Base-by-base conservation (phyloP, 176 grass and related monocot genomes). In the Themeda triandra region DNA sequence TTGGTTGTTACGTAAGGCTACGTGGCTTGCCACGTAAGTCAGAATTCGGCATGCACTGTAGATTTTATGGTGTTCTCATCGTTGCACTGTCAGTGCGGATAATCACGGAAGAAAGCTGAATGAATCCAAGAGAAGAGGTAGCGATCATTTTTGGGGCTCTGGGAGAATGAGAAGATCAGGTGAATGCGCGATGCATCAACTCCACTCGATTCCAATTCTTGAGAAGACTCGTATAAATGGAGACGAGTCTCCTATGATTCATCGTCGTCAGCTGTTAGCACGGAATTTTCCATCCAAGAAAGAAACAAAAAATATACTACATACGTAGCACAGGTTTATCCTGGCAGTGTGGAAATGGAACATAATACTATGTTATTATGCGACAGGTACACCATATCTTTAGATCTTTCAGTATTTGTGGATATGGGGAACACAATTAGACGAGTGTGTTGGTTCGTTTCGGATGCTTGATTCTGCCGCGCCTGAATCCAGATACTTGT, bases 131-230 rank as follows among this genome's bases (percentile, higher is more conserved):
- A 19, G 8, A n/a, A n/a, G 32, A 33, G 63, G 12, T 58, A 63
- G 59, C 4, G 4, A 42, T 19, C n/a, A 41, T 75, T 84, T 28
- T 23, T n/a, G 33, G 9, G 68, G 2, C 36, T 46, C n/a, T 66
- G 6, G 58, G 8, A 73, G 71, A 73, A 49, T 49, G 24, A 36
- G 69, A 89, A 63, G 30, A 28, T 89, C 74, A 7, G 12, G 84
- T 29, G 79, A 85, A 72, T 86, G 79, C 54, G 33, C 44, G 71
- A 54, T 78, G 64, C 73, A 78, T 86, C 78, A 56, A 17, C 78
- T 13, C 68, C 53, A 56, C 10, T n/a, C n/a, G n/a, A n/a, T n/a
- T n/a, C n/a, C n/a, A n/a, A n/a, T n/a, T n/a, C n/a, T n/a, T n/a
- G n/a, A n/a, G n/a, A n/a, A n/a, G n/a, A n/a, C n/a, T n/a, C n/a